phyloP scores from a whole-genome alignment of 441 rosid species.

The Pelargonium citronellum region DNA sequence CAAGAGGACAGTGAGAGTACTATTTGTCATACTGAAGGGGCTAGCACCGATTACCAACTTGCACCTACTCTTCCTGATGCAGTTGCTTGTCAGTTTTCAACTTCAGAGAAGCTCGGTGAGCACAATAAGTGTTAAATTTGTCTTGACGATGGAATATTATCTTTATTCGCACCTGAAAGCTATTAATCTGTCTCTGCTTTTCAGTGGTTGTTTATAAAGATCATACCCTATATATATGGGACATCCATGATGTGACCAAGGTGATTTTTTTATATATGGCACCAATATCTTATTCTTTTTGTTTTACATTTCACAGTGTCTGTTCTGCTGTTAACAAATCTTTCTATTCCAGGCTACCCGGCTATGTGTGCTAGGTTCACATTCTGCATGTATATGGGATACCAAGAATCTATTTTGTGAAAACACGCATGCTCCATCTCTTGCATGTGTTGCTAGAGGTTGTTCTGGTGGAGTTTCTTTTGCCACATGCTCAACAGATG shows the following conservation, averaged over 20 bases:
- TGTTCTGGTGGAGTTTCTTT: slow-evolving; percentile 80
- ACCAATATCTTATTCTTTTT: slow-evolving; percentile 12
- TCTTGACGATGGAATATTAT: slow-evolving; percentile 7
- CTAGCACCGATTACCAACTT: slow-evolving; percentile 28
- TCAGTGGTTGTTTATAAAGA: slow-evolving; percentile 73
- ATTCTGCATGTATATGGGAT: slow-evolving; percentile 80
- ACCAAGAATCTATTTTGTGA: slow-evolving; percentile 76
- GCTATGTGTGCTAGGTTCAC: slow-evolving; percentile 59
- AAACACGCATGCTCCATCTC: slow-evolving; percentile 61
- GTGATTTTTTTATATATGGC: slow-evolving; percentile 31
- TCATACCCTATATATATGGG: slow-evolving; percentile 71
- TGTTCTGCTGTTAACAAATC: slow-evolving; percentile 12
- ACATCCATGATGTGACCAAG: slow-evolving; percentile 58
- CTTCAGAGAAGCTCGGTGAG: slow-evolving; percentile 59
- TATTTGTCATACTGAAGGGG: slow-evolving; percentile 13
- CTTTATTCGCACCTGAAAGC: slow-evolving; percentile 17
- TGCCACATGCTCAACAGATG: slow-evolving; percentile 87
- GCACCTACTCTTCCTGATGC: slow-evolving; percentile 50
- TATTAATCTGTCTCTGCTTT: slow-evolving; percentile 23
- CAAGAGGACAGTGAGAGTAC: slow-evolving; percentile 24
- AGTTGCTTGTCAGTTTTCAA: slow-evolving; percentile 77
- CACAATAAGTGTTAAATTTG: slow-evolving; percentile 14
- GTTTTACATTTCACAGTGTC: slow-evolving; percentile 11
- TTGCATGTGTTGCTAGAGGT: slow-evolving; percentile 74
- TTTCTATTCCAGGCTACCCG: slow-evolving; percentile 56